Conservation (phyloP, 257 asterid genomes). For the Verbascum thapsus region DNA sequence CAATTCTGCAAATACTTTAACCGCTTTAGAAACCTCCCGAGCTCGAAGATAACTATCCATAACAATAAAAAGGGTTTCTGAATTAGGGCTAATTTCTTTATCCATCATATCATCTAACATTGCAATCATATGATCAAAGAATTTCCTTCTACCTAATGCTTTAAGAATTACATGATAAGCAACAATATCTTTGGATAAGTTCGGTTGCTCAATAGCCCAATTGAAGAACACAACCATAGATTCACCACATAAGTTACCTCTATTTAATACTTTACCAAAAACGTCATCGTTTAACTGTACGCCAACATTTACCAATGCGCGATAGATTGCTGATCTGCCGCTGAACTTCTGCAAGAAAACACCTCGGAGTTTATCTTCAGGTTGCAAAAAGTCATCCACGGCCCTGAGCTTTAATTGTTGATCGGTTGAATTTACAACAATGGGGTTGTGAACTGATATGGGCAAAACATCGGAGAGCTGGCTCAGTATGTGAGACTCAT, state of each 20-base stretch:
- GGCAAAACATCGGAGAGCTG: constrained; percentile 69
- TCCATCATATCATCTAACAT: constrained; percentile 51
- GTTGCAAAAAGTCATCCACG: constrained; percentile 61
- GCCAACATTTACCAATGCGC: constrained; percentile 49
- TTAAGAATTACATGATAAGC: constrained; percentile 53
- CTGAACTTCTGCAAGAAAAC: constrained; percentile 68
- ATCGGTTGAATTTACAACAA: constrained; percentile 2
- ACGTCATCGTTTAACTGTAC: constrained; percentile 55
- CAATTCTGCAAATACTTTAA: constrained; percentile 48
- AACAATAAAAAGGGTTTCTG: constrained; percentile 57
- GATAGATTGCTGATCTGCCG: constrained; percentile 44
- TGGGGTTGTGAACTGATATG: constrained; percentile 36
- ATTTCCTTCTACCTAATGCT: constrained; percentile 80
- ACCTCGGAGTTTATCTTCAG: constrained; percentile 83
- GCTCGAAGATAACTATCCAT: constrained; percentile 71
- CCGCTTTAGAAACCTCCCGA: constrained; percentile 60
- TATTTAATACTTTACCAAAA: constrained; percentile 61
- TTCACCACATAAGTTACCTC: constrained; percentile 65
- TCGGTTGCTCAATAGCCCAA: constrained; percentile 67
- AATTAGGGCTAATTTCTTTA: constrained; percentile 43
- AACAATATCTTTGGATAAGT: constrained; percentile 30
- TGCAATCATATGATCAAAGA: constrained; percentile 62
- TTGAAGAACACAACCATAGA: constrained; percentile 59
- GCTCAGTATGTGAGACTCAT: constrained; percentile 57
- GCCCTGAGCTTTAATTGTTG: constrained; percentile 29